Base-by-base conservation (phyloP, 2,329 filamentous ascomycete genomes). In the Nemania bipapillata region DNA sequence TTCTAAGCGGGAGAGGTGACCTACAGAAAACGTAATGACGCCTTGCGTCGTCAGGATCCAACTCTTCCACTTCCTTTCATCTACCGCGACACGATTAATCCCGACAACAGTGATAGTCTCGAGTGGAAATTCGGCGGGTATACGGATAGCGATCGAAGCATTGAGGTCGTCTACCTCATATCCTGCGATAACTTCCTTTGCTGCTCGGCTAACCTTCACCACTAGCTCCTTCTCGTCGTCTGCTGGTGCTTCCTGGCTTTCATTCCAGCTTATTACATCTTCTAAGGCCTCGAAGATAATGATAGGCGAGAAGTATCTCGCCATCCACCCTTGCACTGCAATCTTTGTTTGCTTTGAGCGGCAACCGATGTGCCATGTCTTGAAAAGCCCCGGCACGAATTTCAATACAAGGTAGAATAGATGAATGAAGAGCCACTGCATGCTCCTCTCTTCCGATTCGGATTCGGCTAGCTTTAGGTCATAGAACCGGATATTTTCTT, bases 1-100 rank as follows among this genome's bases (percentile, higher is more conserved):
- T 8, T 58, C 11, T 40, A 35, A 24, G 3, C 17, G 24, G 30
- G 22, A 52, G 28, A 6, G 42, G 52, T 20, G 49, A 77, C 84
- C 76, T 82, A 88, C 86, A 70, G 93, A 92, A 77, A 98, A 97
- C 49, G 93, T 95, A 75, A 99, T 97, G 52, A 96, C 93, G 4
- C 93, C 94, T 74, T 97, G 92, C 3, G 93, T 95, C 7, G 90
- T 93, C 76, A 93, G 86, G 69, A 97, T 86, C 94, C 95, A 97
- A 69, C 87, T 91, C 80, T 93, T 90, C 95, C 96, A 99, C 78
- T 96, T 97, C 79, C 90, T 90, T 77, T 98, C 94, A 68, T 90
- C 91, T 28, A 97, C 93, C 0, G 92, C 93, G 1, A 98, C 93
- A 12, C 95, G 90, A 74, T 91, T 93, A 22, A 94, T 83, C 8